Conservation (phyloP, 164 flowering plant species). For the Chimonanthus salicifolius region DNA sequence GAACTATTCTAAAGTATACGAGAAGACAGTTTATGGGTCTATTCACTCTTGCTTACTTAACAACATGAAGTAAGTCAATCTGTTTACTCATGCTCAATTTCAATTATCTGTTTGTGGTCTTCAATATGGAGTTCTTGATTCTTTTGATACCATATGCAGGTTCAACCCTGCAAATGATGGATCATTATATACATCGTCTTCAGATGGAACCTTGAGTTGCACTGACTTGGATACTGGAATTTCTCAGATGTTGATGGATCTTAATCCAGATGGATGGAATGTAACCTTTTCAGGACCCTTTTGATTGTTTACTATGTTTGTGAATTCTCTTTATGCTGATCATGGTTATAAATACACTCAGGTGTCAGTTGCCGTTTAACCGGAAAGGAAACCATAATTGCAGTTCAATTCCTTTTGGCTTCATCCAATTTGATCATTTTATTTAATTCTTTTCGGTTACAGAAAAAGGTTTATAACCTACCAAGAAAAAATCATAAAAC, state of each 20-base stretch:
- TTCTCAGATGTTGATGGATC: conserved; percentile 58
- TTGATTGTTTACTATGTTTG: neutral
- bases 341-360: neutral
- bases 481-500: neutral
- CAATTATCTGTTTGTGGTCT: neutral
- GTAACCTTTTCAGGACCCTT: conserved; percentile 24
- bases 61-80: conserved; percentile 62
- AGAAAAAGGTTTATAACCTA: neutral
- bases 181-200: conserved; percentile 70
- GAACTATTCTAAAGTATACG: conserved; percentile 73
- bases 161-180: conserved; percentile 73
- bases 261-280: conserved; percentile 94
- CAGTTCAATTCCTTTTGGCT: neutral
- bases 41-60: conserved; percentile 75
- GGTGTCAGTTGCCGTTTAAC: no score
- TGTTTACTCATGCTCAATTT: neutral
- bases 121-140: neutral
- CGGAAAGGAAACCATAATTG: no score
- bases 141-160: conserved; percentile 29
- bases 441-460: neutral
- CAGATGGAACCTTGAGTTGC: conserved; percentile 88
- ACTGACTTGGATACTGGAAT: conserved; percentile 87
- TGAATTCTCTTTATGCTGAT: neutral
- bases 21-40: conserved; percentile 74
- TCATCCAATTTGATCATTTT: neutral